Percentiles rank a stretch among this genome's conserved stretches.
These are phyloP conservation scores for Boletus rubescentipes DNA, from an alignment of 768 basidiomycete species.

Conservation along the genomic window DNA sequence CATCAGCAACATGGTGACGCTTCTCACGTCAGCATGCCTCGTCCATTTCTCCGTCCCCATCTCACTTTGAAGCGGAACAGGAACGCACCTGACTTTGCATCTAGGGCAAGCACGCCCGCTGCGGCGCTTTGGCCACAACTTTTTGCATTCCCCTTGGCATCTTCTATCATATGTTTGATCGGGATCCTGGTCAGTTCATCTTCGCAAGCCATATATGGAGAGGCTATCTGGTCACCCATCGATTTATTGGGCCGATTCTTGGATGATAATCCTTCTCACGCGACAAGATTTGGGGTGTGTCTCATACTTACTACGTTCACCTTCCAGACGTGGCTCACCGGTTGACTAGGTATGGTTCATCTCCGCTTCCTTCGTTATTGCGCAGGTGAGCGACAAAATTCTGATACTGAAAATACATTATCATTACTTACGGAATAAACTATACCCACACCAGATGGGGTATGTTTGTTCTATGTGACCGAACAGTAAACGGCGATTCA, in stretches of 20 bases:
- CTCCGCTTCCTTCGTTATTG: conserved; percentile 73
- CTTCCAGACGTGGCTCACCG: conserved; percentile 11
- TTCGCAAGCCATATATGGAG: conserved; percentile 71
- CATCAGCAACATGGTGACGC: conserved; percentile 77
- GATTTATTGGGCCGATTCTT: conserved; percentile 69
- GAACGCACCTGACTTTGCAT: conserved; percentile 78
- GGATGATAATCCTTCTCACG: conserved; percentile 57
- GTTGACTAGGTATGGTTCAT: conserved; percentile 71
- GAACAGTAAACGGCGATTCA: conserved; percentile 18
- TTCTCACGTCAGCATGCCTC: conserved; percentile 52
- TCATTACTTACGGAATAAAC: conserved; percentile 9
- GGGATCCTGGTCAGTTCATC: conserved; percentile 83
- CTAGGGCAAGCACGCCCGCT: conserved; percentile 52
- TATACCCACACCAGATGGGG: conserved; percentile 23
- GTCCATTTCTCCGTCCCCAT: conserved; percentile 8
- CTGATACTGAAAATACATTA: conserved; percentile 3
- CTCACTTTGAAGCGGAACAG: conserved; percentile 33
- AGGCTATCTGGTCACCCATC: conserved; percentile 78
- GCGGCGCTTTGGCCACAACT: conserved; percentile 67
- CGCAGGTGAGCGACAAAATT: conserved; percentile 45
- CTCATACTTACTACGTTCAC: neutral
- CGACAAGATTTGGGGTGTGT: conserved; percentile 65
- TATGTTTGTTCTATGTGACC: conserved; percentile 14
- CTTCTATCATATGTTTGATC: conserved; percentile 73
- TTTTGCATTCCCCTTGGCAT: conserved; percentile 68